Base-by-base conservation (phyloP, 1,284 basidiomycete genomes). In the Moniliella sp. region DNA sequence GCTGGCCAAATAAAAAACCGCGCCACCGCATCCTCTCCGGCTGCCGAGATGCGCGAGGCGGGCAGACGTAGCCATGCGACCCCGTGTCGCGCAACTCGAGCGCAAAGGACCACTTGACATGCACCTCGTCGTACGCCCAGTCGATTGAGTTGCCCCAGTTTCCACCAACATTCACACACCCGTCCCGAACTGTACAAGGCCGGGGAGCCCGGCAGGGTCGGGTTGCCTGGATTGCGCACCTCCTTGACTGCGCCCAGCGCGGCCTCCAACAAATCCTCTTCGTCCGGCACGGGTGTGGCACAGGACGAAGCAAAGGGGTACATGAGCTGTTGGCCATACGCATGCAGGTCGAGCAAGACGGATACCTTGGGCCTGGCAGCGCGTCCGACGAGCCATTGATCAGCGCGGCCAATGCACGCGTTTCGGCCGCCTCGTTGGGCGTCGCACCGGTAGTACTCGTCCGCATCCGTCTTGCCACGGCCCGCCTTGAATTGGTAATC, bases 11-110 rank as follows among this genome's bases (percentile, higher is more conserved):
- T 49, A 46, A 11, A 23, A 32, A 11, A 48, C n/a, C 0, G 37
- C 35, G 0, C 34, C n/a, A n/a, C n/a, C n/a, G n/a, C n/a, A n/a
- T 49, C 47, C 19, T 45, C 16, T 4, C 34, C 78, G 0, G 76
- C 73, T 0, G 78, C 75, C 5, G 74, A 63, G 43, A 84, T 82
- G 66, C 72, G 72, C 35, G 66, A 62, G 0, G 72, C 64, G 0
- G 80, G 80, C 0, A 83, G 63, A 76, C 61, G 80, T 83, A 18
- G 0, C 78, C 80, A 48, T 78, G 80, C 71, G 79, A 53, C 8
- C 78, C 80, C 0, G 76, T 79, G 62, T 83, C 80, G 29, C 80
- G 63, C 35, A 86, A 58, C 55, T 82, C 77, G 5, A 72, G 69
- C 2, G 73, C 73, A 57, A 76, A 86, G 1, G 73, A 69, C 65